Base-by-base conservation (phyloP, 1,139 yeast species). In the Yamadazyma membranifaciens region DNA sequence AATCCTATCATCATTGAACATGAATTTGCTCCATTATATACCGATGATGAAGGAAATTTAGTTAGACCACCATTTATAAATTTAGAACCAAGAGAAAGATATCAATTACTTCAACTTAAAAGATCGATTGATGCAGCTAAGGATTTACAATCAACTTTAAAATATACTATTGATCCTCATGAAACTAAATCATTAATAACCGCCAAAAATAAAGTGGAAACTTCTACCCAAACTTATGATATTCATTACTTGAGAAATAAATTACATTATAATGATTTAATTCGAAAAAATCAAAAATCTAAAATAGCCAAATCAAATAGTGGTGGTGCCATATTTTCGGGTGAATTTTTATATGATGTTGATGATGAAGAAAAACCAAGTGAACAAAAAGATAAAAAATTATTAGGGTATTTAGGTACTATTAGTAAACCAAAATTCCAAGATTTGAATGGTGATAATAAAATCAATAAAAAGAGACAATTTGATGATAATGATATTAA, bases 51-150 rank as follows among this genome's bases (percentile, higher is more conserved):
- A 1, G 75, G 76, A 2, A 64, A 68, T 42, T 50, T 68, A 37
- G 70, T 65, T 2, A 57, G 78, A 38, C 77, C 78, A 0, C 75
- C 77, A n/a, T 68, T 70, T 47, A 69, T 72, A 29, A 69, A 68
- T 39, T 58, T 71, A 37, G 75, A 70, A 41, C 78, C 77, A 0
- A 50, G 65, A 28, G 77, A 72, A 48, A 57, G 78, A 33, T 68
- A 71, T 46, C 71, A 69, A 13, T 55, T 72, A 37, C 52, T 72
- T 33, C 73, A 68, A 46, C 51, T 71, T 40, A 72, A 71, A 42
- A 59, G 59, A 43, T 59, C 73, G 2, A 52, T 69, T 6, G 70
- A 70, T 44, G 62, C 67, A 1, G 59, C 73, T 0, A 65, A 65
- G 34, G 55, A 60, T 2, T 49, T 69, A 28, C 65, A 65, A 42